phyloP scores from a whole-genome alignment of 345 rosid genomes.

The Kernera saxatilis region DNA sequence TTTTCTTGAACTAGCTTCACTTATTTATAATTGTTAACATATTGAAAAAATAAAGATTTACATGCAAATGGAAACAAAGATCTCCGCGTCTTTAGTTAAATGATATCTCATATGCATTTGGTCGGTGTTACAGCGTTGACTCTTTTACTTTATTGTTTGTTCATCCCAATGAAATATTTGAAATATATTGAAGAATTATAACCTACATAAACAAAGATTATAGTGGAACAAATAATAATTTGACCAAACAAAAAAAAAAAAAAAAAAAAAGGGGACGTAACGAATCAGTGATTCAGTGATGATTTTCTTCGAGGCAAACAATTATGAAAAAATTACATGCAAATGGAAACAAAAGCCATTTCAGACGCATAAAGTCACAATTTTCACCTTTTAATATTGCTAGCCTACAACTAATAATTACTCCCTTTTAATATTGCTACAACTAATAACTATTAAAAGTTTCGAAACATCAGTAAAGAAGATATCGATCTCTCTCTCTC shows the following conservation, averaged over 20 bases:
- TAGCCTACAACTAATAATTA: neutral
- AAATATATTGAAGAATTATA: neutral
- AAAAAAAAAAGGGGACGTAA: neutral
- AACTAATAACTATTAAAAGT: neutral
- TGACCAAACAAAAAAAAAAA: neutral
- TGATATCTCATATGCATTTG: slow-evolving; percentile 14
- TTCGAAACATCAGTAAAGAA: neutral
- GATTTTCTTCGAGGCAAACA: slow-evolving; percentile 18
- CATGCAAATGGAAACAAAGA: slow-evolving; percentile 18
- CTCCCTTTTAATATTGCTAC: too few relatives aligned
- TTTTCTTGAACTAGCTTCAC: neutral
- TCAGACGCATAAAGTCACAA: slow-evolving; percentile 19
- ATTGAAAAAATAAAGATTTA: neutral
- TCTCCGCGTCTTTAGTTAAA: slow-evolving; percentile 17
- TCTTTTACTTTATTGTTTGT: neutral
- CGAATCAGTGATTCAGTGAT: slow-evolving; percentile 15
- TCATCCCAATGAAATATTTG: slow-evolving; percentile 17
- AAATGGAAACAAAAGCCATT: slow-evolving; percentile 20
- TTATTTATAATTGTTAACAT: neutral
- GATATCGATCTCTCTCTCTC: slow-evolving; percentile 9
- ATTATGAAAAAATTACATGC: slow-evolving; percentile 18
- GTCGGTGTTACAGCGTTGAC: slow-evolving; percentile 33
- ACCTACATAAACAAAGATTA: neutral
- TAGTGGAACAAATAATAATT: neutral
- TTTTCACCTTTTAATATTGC: slow-evolving; percentile 6